Evolutionary conservation across 1,284 basidiomycete genomes (phyloP), one percentile per base, ranked within the genome.

Genomic region (Trichosporon asahii): DNA sequence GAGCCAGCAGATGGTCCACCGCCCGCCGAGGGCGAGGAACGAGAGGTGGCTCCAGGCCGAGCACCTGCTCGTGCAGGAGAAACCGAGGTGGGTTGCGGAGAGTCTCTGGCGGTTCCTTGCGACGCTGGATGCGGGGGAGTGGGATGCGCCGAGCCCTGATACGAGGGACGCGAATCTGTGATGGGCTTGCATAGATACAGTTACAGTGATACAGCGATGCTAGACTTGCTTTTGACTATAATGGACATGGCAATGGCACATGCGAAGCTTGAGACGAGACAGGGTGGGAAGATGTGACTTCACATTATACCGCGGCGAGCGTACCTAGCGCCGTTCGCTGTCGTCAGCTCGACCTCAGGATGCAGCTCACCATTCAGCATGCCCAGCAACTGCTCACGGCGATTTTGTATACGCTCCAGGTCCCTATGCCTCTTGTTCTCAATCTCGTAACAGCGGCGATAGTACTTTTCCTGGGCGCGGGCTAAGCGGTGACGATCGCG

Each of bases 61-160:
- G 2, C 80, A 82, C 73, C 67, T 80, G 57, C 68, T 80, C 49
- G 73, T 77, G 3, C 80, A 82, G 66, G 78, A 82, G 71, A 74
- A 73, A n/a, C 80, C 80, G 0, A 73, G 74, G 6, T 71, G 70
- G 27, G 49, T 78, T 7, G 79, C 77, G 1, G 72, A 78, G 31
- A 74, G 74, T 11, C 64, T 79, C 18, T 70, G 70, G 66, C 53
- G 79, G 8, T 79, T 80, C 64, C 44, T 80, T 7, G 69, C 74
- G 5, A 73, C 73, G 23, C 55, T 77, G 6, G 25, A 29, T 9
- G 31, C 57, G 1, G 68, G 66, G 11, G 12, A 66, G 57, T 72
- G 71, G 71, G 68, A 60, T 14, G 15, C 57, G 15, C 57, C 57
- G 15, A n/a, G 14, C 29, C 18, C 57, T 14, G 23, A 18, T 7